These are phyloP conservation scores for Climacium dendroides DNA, from an alignment of 225 moss, liverwort and hornwort species.

Conservation along the genomic window DNA sequence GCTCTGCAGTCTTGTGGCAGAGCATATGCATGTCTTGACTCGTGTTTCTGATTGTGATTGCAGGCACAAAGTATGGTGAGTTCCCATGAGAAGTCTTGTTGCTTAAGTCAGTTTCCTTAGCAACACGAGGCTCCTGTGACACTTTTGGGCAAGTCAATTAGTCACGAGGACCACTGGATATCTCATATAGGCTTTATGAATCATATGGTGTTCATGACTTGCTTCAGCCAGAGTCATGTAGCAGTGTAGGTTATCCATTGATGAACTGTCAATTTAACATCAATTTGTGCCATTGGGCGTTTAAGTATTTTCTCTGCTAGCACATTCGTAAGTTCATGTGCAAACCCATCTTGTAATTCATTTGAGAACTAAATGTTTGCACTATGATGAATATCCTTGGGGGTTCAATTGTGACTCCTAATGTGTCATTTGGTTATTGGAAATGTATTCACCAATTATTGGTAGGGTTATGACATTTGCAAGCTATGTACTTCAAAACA, in stretches of 20 bases:
- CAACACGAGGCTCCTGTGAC: neutral
- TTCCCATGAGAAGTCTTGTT: slow-evolving; percentile 11
- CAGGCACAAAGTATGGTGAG: slow-evolving; percentile 52
- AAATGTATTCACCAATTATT: neutral
- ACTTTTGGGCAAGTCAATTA: neutral
- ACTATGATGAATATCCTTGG: neutral
- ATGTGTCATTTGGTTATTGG: neutral
- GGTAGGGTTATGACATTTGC: neutral
- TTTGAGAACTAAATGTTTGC: neutral
- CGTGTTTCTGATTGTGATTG: neutral
- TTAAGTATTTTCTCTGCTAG: neutral
- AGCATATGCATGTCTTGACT: neutral
- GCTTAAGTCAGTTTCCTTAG: neutral
- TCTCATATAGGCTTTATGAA: neutral
- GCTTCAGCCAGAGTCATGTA: neutral
- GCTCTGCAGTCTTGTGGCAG: neutral
- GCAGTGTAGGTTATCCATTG: neutral
- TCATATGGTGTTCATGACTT: neutral
- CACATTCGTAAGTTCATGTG: neutral
- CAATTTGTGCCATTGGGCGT: neutral
- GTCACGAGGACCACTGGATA: neutral
- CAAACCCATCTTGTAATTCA: neutral
- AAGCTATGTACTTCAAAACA: neutral
- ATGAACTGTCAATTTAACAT: neutral
- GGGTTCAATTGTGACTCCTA: neutral